Evolutionary conservation across 495 filamentous ascomycete genomes (phyloP).

Genomic region (Hyaloscypha variabilis): DNA sequence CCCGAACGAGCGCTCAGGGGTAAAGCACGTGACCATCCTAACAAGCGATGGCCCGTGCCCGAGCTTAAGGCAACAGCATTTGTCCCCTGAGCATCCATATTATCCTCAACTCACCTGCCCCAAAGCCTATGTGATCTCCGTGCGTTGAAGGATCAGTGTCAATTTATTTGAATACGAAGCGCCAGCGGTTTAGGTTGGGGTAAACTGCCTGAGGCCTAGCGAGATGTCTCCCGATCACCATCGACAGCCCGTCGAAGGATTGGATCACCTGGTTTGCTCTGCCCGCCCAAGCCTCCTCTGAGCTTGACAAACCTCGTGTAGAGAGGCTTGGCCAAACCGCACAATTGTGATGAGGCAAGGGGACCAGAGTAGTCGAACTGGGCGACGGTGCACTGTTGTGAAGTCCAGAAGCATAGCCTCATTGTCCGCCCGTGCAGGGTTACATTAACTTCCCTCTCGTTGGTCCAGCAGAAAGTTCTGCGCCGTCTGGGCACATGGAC

Average conservation of each 20-base stretch:
- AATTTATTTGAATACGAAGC: not conserved
- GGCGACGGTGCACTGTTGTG: not conserved
- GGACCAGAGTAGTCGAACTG: not conserved
- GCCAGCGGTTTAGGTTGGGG: not conserved
- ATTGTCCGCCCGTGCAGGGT: not conserved
- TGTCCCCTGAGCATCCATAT: not conserved
- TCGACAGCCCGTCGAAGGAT: too few relatives aligned
- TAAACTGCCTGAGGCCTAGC: not conserved
- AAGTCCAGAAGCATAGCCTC: not conserved
- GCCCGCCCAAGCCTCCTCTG: too few relatives aligned
- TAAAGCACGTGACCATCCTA: slow-evolving; percentile 2
- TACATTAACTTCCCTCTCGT: not conserved
- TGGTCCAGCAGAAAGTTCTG: not conserved
- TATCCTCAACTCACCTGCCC: not conserved
- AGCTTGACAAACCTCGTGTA: not conserved
- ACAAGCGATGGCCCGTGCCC: not conserved
- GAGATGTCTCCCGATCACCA: not conserved
- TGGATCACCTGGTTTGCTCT: too few relatives aligned
- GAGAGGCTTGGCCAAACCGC: not conserved
- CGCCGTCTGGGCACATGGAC: not conserved
- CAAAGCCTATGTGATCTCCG: not conserved
- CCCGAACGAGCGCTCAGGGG: not conserved
- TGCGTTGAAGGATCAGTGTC: not conserved
- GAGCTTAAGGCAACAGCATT: not conserved
- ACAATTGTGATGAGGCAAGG: not conserved